phyloP scores from a whole-genome alignment of 495 filamentous ascomycete species.

The Hyphodiscus hymeniophilus region DNA sequence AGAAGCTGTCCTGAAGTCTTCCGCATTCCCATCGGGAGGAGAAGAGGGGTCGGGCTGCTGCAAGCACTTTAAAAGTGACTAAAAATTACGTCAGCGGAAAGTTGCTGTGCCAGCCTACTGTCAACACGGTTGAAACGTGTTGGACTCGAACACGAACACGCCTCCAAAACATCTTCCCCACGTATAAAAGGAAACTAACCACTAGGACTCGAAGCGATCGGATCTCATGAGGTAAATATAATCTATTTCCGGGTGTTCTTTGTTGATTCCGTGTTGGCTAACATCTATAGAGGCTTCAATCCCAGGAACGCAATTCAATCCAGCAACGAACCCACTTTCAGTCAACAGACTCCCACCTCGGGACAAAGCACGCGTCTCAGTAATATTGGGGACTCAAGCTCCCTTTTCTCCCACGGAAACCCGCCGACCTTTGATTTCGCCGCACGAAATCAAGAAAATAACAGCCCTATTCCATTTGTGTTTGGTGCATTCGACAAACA shows the following conservation, averaged over 20 bases:
- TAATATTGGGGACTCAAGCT: constrained; percentile 26
- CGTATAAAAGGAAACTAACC: neutral
- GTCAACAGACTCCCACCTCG: neutral
- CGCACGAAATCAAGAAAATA: neutral
- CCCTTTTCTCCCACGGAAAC: constrained; percentile 23
- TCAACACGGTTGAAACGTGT: no score
- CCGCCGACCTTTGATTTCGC: constrained; percentile 11
- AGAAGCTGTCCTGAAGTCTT: no score
- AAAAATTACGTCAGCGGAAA: no score
- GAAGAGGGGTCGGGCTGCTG: no score
- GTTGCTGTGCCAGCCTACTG: no score
- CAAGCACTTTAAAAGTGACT: no score
- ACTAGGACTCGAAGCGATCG: neutral
- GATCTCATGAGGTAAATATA: constrained; percentile 15
- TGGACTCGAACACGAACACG: no score
- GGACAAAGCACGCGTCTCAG: constrained; percentile 5
- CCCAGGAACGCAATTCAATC: constrained; percentile 16
- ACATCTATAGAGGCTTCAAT: constrained; percentile 3
- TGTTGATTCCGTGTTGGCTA: neutral
- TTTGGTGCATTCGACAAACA: constrained; percentile 4
- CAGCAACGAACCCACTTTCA: constrained; percentile 10
- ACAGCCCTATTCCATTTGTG: constrained; percentile 13
- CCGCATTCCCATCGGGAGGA: no score
- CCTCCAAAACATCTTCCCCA: neutral
- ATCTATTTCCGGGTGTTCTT: neutral